Evolutionary conservation across 2,329 filamentous ascomycete species (phyloP).

Genomic region (Diaporthe vexans): DNA sequence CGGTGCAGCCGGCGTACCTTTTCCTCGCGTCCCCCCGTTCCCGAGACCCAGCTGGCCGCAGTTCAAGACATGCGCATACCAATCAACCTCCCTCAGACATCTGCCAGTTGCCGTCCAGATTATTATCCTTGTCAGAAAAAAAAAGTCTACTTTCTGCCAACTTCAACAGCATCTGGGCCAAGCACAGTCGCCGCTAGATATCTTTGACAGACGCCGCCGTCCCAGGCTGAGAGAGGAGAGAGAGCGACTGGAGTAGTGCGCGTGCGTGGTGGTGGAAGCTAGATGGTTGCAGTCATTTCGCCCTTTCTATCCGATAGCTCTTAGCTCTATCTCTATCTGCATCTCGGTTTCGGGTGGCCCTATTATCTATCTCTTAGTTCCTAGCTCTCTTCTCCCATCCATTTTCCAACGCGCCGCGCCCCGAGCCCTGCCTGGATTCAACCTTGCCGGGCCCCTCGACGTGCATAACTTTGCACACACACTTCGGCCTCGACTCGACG

Average conservation of each 20-base stretch:
- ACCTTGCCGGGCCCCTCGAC: constrained; percentile 12
- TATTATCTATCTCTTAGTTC: constrained; percentile 28
- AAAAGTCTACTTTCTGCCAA: not conserved
- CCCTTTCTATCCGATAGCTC: constrained; percentile 20
- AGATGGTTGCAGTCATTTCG: constrained; percentile 37
- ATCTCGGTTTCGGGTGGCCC: constrained; percentile 9
- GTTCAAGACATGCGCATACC: constrained; percentile 23
- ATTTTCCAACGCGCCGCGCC: constrained; percentile 16
- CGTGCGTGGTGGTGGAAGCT: constrained; percentile 32
- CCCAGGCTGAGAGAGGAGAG: constrained; percentile 5
- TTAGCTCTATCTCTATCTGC: constrained; percentile 24
- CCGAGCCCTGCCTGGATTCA: not conserved
- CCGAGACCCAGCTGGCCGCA: constrained; percentile 30
- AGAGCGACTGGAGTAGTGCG: not conserved
- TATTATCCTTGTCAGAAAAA: not conserved
- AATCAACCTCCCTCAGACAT: constrained; percentile 29
- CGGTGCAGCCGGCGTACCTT: constrained; percentile 27
- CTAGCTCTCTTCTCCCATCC: not conserved
- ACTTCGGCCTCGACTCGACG: constrained; percentile 13
- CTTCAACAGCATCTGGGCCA: not conserved
- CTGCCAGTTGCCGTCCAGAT: constrained; percentile 14
- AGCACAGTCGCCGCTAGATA: not conserved
- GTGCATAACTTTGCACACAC: constrained; percentile 7
- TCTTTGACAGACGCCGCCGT: constrained; percentile 1
- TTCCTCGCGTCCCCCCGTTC: constrained; percentile 10